phyloP scores from a whole-genome alignment of 345 rosid species.

The Citrus sinensis region DVS_A1.0 CM039161.1:3853501-3854000 shows the following conservation, averaged over 20 bases:
- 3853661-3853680: constrained; percentile 96
- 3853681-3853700: constrained; percentile 78
- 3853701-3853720: constrained; percentile 79
- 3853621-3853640: constrained; percentile 94
- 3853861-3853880: background rate
- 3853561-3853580: background rate
- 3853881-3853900: background rate
- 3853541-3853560: background rate
- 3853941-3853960: constrained; percentile 92
- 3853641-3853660: constrained; percentile 87
- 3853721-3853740: constrained; percentile 69
- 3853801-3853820: background rate
- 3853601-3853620: constrained; percentile 94
- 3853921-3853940: constrained; percentile 93
- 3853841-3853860: background rate
- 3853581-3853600: constrained; percentile 24
- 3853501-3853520: background rate
- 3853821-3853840: background rate
- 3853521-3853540: background rate
- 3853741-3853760: constrained; percentile 82
- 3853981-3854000: constrained; percentile 85
- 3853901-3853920: constrained; percentile 87
- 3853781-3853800: background rate
- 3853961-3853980: constrained; percentile 92
- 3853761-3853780: constrained; percentile 10